These are phyloP conservation scores for Leucoagaricus sp. DNA, from an alignment of 1,284 basidiomycete genomes.

Conservation along the genomic window DNA sequence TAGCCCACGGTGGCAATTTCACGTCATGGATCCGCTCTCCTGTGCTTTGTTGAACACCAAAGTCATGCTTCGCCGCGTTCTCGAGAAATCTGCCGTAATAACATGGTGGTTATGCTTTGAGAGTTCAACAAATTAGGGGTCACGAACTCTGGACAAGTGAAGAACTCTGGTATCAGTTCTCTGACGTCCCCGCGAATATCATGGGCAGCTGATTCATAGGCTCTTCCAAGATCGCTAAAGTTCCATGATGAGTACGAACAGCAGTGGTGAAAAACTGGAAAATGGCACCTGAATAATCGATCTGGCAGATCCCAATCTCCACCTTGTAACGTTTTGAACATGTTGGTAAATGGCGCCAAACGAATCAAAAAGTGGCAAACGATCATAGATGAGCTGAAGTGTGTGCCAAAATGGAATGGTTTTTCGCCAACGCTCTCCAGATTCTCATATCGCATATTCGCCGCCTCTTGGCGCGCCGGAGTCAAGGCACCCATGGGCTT, in stretches of 20 bases:
- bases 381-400: slow-evolving; percentile 96
- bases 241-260: slow-evolving; percentile 14
- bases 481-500: slow-evolving; percentile 94
- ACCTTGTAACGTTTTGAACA: slow-evolving; percentile 90
- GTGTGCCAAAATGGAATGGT: slow-evolving; percentile 93
- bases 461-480: slow-evolving; percentile 69
- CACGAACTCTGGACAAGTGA: slow-evolving; percentile 70
- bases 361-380: slow-evolving; percentile 95
- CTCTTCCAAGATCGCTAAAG: slow-evolving; percentile 67
- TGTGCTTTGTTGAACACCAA: slow-evolving; percentile 81
- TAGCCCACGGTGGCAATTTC: slow-evolving; percentile 90
- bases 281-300: slow-evolving; percentile 74
- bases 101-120: too few species aligned
- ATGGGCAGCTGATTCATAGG: slow-evolving; percentile 85
- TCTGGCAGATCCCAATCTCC: slow-evolving; percentile 98
- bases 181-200: slow-evolving; percentile 93
- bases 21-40: slow-evolving; percentile 89
- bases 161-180: slow-evolving; percentile 95
- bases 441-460: slow-evolving; percentile 74
- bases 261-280: neutral
- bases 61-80: slow-evolving; percentile 75
- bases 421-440: slow-evolving; percentile 81
- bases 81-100: slow-evolving; percentile 61
- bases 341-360: slow-evolving; percentile 86
- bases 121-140: neutral